These are phyloP conservation scores for Delonix regia DNA, from an alignment of 306 rosid species.

Conservation along the genomic window DNA sequence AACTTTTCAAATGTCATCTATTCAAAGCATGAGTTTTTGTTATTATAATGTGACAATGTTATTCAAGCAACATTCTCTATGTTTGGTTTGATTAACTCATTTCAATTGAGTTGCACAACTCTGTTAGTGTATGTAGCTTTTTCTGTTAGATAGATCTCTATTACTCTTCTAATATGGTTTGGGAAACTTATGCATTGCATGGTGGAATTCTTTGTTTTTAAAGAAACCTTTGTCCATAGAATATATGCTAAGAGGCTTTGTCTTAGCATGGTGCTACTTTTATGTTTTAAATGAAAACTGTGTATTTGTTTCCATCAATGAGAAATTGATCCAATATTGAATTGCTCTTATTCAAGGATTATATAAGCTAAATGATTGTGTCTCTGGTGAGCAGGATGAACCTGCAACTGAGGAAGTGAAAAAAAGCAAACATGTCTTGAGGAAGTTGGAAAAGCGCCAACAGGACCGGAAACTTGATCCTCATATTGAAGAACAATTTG, in stretches of 20 bases:
- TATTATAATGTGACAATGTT: background rate
- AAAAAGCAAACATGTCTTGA: constrained; percentile 57
- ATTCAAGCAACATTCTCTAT: background rate
- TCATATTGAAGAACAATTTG: constrained; percentile 67
- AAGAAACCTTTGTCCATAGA: background rate
- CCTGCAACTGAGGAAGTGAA: constrained; percentile 55
- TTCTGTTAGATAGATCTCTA: background rate
- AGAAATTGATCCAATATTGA: background rate
- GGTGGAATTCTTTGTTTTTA: background rate
- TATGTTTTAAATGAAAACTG: background rate
- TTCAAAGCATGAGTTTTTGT: background rate
- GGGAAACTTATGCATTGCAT: background rate
- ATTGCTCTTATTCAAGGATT: background rate
- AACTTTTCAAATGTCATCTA: background rate
- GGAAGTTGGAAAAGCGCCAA: constrained; percentile 62
- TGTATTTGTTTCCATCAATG: background rate
- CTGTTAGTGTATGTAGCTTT: background rate
- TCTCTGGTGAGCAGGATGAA: constrained; percentile 46
- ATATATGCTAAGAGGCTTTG: background rate
- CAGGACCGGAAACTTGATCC: constrained; percentile 48
- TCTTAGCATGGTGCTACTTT: background rate
- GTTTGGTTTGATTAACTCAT: background rate
- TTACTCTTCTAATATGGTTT: background rate
- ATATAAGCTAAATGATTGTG: background rate
- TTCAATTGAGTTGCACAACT: background rate